Percentiles rank a stretch among this genome's conserved stretches.
Conservation (phyloP, 2,329 filamentous ascomycete species). For the Colletotrichum chlorophyti region DNA sequence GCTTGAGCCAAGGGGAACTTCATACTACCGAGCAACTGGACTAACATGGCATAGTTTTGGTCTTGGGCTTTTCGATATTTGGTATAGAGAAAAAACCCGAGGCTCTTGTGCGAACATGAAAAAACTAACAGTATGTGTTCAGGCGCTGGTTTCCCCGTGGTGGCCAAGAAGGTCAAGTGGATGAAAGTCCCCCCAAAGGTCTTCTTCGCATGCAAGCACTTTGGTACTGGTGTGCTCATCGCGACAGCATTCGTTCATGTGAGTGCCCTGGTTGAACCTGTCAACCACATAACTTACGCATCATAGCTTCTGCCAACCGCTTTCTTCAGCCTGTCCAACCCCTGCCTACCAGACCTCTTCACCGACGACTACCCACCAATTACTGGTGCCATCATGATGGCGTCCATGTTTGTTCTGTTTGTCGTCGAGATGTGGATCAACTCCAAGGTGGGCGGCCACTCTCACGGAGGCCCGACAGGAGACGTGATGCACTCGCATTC, state of each 20-base stretch:
- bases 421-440: conserved; percentile 69
- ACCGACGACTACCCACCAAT: conserved; percentile 65
- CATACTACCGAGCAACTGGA: background rate
- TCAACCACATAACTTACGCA: background rate
- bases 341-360: conserved; percentile 66
- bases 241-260: conserved; percentile 78
- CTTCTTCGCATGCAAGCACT: conserved; percentile 70
- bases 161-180: conserved; percentile 62
- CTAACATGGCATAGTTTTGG: conserved; percentile 42
- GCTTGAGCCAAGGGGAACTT: conserved; percentile 28
- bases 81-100: conserved; percentile 34
- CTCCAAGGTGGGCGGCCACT: conserved; percentile 63
- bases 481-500: conserved; percentile 22
- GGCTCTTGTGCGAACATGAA: background rate
- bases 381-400: conserved; percentile 72
- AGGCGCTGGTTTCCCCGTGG: conserved; percentile 59
- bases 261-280: conserved; percentile 31
- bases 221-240: conserved; percentile 75
- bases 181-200: conserved; percentile 62
- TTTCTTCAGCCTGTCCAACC: conserved; percentile 58
- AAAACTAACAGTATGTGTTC: conserved; percentile 24
- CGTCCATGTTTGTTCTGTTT: conserved; percentile 66
- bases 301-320: conserved; percentile 63
- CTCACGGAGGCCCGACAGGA: conserved; percentile 63
- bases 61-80: conserved; percentile 46